Base-by-base conservation (phyloP, 805 yeast genomes). In the Lachancea dasiensis region DNA sequence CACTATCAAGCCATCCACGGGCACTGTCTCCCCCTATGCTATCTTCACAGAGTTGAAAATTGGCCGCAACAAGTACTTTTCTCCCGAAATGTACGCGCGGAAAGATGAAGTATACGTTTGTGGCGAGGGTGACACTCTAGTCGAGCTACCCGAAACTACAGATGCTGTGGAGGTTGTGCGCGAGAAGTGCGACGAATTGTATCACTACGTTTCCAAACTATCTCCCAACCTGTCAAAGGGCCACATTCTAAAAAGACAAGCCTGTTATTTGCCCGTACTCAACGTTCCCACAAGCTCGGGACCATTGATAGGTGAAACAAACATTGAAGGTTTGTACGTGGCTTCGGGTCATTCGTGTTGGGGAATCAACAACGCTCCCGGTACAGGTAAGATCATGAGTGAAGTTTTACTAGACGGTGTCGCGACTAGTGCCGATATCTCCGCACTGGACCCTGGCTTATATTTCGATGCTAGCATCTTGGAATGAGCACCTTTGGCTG, bases 311-410 rank as follows among this genome's bases (percentile, higher is more conserved):
- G 98, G 98, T 31, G 90, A 85, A 51, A 90, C 97, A 0, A 87
- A 87, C 52, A 94, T 89, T 6, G 76, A 73, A 16, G 79, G 80
- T 43, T 65, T 90, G 44, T 83, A 67, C 50, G 60, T 90, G 39
- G 95, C 96, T 2, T 76, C 90, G 11, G 98, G 97, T 0, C 98
- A 90, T 61, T 83, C 95, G 11, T 92, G 97, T 64, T 90, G 98
- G 98, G 98, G 98, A 16, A 92, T 90, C 46, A 92, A 90, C 64
- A 90, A 92, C 61, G 96, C 96, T 0, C 97, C 97, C 1, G 97
- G 84, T 3, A 89, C 97, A 0, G 98, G 98, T n/a, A 78, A 86
- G 54, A 72, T 92, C 26, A 73, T 90, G 79, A 79, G 95, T 46
- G 97, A 90, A 63, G 53, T 90, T 38, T 60, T 90, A 31, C 60